phyloP scores from a whole-genome alignment of 768 basidiomycete genomes.

The Auricularia sp. region DNA sequence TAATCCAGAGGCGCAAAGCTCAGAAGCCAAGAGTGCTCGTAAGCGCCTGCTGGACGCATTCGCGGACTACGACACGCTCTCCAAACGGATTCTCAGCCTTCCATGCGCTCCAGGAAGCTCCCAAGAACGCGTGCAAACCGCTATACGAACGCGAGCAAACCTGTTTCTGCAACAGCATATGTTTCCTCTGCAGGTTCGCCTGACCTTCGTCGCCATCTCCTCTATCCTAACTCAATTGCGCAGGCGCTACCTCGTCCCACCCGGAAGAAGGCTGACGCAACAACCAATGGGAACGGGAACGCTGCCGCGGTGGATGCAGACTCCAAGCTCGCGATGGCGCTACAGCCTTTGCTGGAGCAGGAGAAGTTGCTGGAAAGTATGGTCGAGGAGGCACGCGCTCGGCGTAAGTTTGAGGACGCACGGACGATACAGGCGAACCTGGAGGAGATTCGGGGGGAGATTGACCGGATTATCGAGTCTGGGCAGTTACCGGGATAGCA shows the following conservation, averaged over 20 bases:
- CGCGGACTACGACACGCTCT: constrained; percentile 77
- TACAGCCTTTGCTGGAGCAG: constrained; percentile 90
- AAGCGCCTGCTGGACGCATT: constrained; percentile 81
- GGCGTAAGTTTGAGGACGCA: constrained; percentile 92
- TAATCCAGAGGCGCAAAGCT: constrained; percentile 38
- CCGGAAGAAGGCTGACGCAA: constrained; percentile 13
- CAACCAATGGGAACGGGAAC: not conserved
- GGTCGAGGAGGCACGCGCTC: constrained; percentile 80
- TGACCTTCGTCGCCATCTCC: constrained; percentile 6
- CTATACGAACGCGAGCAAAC: constrained; percentile 67
- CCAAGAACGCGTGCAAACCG: constrained; percentile 76
- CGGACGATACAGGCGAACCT: constrained; percentile 73
- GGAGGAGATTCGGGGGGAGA: constrained; percentile 75
- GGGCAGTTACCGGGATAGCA: not conserved
- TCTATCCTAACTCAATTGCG: constrained; percentile 8
- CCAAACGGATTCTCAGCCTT: constrained; percentile 73
- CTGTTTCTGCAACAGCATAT: constrained; percentile 84
- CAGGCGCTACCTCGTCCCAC: constrained; percentile 14
- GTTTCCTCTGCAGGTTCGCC: constrained; percentile 61
- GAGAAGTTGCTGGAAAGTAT: constrained; percentile 86
- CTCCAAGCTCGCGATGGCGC: constrained; percentile 54
- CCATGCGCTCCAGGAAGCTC: constrained; percentile 61
- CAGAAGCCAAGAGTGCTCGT: constrained; percentile 59
- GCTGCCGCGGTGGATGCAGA: constrained; percentile 45
- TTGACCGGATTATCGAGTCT: constrained; percentile 43